Base-by-base conservation (phyloP, 2,329 filamentous ascomycete genomes). In the Colletotrichum spaethianum region DNA sequence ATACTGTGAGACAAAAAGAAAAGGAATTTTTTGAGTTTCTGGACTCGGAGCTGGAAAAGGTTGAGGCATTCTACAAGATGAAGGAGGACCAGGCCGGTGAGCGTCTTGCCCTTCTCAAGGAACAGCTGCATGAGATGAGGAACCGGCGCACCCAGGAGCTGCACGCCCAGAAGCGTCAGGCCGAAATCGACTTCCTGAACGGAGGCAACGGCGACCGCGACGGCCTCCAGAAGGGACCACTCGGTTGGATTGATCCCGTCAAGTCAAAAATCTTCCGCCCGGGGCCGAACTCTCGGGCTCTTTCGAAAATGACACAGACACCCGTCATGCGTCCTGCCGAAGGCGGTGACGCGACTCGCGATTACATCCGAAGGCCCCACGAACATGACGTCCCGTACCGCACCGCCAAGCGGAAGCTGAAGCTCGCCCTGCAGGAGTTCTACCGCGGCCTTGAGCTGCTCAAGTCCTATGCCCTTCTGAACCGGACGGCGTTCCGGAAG, bases 401-500 rank as follows among this genome's bases (percentile, higher is more conserved):
- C 33, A 92, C 92, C 2, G 96, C 96, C 1, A 98, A 98, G 83
- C 89, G 93, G 72, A 98, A 98, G 83, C 87, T 99, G 67, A 98
- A 98, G 82, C 85, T 94, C 59, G 96, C 96, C 0, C 82, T 98
- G 61, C 93, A 97, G 77, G 96, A 98, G 80, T 98, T 95, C 80
- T 98, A 99, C 80, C 92, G 96, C 26, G 93, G 94, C 0, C 87
- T 99, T 18, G 96, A 99, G 80, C 85, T 98, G 56, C 87, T 99
- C 71, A 98, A 98, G 83, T 93, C 94, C 0, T 99, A 97, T 77
- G 93, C 95, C 1, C 84, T 97, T 28, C 86, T 98, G 18, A 99
- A 99, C 80, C 90, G 94, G 60, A 98, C 94, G 0, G 96, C 95
- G 0, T 98, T 98, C 79, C 92, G 95, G 40, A 99, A 99, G 82